Evolutionary conservation across 768 basidiomycete genomes (phyloP), one percentile per base, ranked within the genome.

Genomic region (Daedaleopsis nitida): DNA sequence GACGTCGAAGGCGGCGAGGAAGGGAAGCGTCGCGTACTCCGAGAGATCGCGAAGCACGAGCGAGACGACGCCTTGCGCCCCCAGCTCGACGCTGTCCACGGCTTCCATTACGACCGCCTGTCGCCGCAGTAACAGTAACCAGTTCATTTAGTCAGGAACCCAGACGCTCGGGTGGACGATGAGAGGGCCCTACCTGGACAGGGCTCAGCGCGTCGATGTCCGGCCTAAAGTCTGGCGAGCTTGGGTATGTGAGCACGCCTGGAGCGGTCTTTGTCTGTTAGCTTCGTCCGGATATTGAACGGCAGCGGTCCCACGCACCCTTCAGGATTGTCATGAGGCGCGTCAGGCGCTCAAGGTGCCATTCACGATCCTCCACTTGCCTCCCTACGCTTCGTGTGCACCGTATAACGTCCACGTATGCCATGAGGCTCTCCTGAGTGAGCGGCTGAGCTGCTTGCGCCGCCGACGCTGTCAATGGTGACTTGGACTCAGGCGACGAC

Each of bases 351-450:
- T 83, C 80, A 48, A 93, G 69, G 14, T 80, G 69, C 91, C 91
- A 94, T 66, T 91, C 88, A 14, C 68, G 74, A 17, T 79, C 78
- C 47, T 84, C 81, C 14, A 83, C 63, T 4, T 72, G 65, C 52
- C 79, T 75, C 59, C 82, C 83, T 23, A 83, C 77, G 57, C 72
- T 75, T 68, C 91, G 76, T 51, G 85, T 81, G 62, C 83, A 81
- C 60, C 83, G 81, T 39, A 93, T 80, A 39, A 90, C 85, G 59
- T 89, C 87, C 27, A 95, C 83, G 63, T 89, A 88, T 0, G 89
- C 89, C 21, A 93, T 84, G 39, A 98, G 78, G 67, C 89, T 92
- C 67, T 96, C 94, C 69, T 98, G 96, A 0, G 88, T 91, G 70
- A 90, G 89, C 0, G 88, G 79, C 55, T 62, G 62, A 3, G 56